Base-by-base conservation (phyloP, 345 rosid species). In the Gossypium turneri region DNA sequence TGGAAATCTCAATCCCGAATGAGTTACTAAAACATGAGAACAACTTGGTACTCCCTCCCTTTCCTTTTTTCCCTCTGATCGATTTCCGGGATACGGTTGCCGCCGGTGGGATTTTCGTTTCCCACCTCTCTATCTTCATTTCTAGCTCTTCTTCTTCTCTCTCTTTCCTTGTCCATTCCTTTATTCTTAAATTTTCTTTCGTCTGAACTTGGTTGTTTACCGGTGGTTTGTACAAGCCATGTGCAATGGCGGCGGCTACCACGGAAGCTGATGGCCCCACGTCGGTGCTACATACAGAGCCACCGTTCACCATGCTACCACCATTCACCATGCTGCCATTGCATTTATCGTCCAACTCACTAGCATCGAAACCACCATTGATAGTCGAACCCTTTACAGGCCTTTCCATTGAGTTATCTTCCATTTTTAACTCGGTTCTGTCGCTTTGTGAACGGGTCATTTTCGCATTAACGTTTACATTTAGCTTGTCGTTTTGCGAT, bases 251-350 rank as follows among this genome's bases (percentile, higher is more conserved):
- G 0, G 94, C 97, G 10, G 98, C 99, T 19, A 96, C 99, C 1
- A 96, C 84, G 9, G 99, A 96, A 3, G 98, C 97, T 0, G 99
- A 96, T 0, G 99, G 99, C 19, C 98, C 99, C 10, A 96, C 88
- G 53, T 93, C 97, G 13, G 88, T 79, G 71, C 11, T 78, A 65
- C 89, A 86, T 22, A 80, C 67, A 5, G 94, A 89, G 3, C 82
- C 72, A 1, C 77, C 97, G 27, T 88, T 90, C 70, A 90, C 85
- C 86, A 85, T 70, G 79, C 94, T 56, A 20, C 83, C 72, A 2
- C 77, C 97, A 29, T 88, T 88, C 67, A 89, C 85, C 85, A 85
- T 67, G 79, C 92, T 87, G 1, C 87, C 89, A 3, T 71, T 59
- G 8, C 80, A 81, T 16, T 48, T 70, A n/a, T 20, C 52, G 15